These are phyloP conservation scores for Caryopteris hybrid DNA, from an alignment of 305 asterid species.

Conservation along the genomic window DNA sequence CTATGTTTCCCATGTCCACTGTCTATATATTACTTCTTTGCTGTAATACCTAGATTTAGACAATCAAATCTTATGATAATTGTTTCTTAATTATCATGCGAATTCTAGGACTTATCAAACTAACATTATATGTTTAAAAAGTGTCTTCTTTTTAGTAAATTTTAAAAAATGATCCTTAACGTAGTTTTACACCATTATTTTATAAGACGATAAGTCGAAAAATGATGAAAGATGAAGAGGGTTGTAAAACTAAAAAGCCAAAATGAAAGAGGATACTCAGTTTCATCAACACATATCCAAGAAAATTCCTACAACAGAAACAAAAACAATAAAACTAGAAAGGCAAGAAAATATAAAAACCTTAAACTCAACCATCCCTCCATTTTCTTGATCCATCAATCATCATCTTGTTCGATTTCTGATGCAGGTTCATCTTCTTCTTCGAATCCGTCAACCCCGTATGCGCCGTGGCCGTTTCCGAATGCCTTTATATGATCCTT, in stretches of 20 bases:
- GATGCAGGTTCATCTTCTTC: slow-evolving; percentile 83
- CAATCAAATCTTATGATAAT: slow-evolving; percentile 20
- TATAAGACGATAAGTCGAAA: no score
- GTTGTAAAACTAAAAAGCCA: no score
- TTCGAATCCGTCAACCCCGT: slow-evolving; percentile 46
- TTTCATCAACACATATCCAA: slow-evolving; percentile 7
- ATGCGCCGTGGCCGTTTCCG: slow-evolving; percentile 75
- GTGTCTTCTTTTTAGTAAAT: no score
- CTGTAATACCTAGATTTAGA: slow-evolving; percentile 23
- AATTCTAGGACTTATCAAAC: slow-evolving; percentile 32
- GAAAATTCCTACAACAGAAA: not conserved
- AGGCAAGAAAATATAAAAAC: not conserved
- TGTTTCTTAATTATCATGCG: slow-evolving; percentile 6
- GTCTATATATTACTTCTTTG: slow-evolving; percentile 22
- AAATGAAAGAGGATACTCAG: not conserved
- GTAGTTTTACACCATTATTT: no score
- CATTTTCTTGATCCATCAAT: not conserved
- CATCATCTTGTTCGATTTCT: slow-evolving; percentile 71
- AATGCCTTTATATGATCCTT: slow-evolving; percentile 85
- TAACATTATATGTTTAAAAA: not conserved
- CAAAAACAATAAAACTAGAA: not conserved
- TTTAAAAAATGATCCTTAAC: no score
- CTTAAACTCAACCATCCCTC: not conserved
- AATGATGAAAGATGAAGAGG: no score
- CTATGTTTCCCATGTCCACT: slow-evolving; percentile 67